Conservation (phyloP, 129 eudicot genomes). For the Helichrysum umbraculigerum region DNA sequence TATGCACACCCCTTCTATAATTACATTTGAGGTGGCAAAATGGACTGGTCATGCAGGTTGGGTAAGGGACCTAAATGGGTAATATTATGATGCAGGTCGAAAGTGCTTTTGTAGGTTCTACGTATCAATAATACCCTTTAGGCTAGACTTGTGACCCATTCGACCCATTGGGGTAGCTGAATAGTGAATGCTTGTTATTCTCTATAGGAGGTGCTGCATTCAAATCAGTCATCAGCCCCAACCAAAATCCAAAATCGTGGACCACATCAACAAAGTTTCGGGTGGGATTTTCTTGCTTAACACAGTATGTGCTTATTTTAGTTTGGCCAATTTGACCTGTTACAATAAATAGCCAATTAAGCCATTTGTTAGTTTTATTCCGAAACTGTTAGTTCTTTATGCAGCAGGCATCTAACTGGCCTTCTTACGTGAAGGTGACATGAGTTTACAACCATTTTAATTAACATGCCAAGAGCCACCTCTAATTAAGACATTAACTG, state of each 20-base stretch:
- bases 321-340: neutral
- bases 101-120: neutral
- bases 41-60: neutral
- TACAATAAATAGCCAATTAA: neutral
- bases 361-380: neutral
- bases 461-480: neutral
- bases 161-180: neutral
- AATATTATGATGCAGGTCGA: neutral
- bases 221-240: neutral
- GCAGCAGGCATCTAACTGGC: neutral
- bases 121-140: neutral
- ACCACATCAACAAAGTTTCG: neutral
- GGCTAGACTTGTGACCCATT: neutral
- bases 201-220: too few relatives aligned
- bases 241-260: too few relatives aligned
- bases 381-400: neutral
- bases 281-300: neutral
- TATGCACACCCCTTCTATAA: constrained; percentile 5
- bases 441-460: neutral
- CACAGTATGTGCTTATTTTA: neutral
- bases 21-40: neutral
- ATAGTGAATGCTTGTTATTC: neutral
- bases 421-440: neutral
- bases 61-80: neutral
- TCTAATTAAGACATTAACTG: constrained; percentile 1